Evolutionary conservation across 106 monocot genomes (phyloP).

Genomic region (Allium cepa): DNA sequence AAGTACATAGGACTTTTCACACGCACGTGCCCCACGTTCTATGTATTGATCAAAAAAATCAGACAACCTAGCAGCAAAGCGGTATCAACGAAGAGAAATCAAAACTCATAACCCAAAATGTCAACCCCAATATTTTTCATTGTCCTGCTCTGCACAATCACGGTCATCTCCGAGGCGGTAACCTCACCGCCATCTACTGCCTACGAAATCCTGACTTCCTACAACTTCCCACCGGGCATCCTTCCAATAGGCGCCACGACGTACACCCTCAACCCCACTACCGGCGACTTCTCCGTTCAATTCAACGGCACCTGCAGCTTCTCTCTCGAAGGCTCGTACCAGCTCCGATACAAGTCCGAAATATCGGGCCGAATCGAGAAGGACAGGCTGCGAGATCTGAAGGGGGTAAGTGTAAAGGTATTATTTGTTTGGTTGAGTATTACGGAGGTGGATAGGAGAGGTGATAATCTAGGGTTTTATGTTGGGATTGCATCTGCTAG

Average conservation of each 20-base stretch:
- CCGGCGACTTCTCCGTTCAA: conserved; percentile 35
- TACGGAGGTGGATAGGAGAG: conserved; percentile 17
- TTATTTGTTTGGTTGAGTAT: conserved; percentile 41
- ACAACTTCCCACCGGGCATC: conserved; percentile 57
- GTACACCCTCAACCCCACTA: conserved; percentile 28
- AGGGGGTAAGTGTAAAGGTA: conserved; percentile 41
- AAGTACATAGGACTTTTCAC: no score
- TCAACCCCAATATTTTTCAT: background rate
- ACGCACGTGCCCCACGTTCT: no score
- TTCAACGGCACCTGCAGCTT: conserved; percentile 33
- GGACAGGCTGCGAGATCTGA: conserved; percentile 17
- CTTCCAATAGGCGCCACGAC: conserved; percentile 39
- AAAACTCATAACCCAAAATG: background rate
- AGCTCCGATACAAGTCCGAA: conserved; percentile 32
- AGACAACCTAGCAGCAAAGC: no score
- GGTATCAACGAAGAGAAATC: background rate
- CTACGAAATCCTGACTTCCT: conserved; percentile 53
- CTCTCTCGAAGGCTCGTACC: conserved; percentile 28
- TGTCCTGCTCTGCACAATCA: conserved; percentile 7
- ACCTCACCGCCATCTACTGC: conserved; percentile 3
- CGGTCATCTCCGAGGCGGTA: conserved; percentile 3
- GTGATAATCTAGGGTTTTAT: conserved; percentile 26
- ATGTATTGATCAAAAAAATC: no score
- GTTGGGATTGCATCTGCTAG: conserved; percentile 39
- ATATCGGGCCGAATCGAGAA: conserved; percentile 30